phyloP scores from a whole-genome alignment of 139 green algal species.

The Chlamydomonas sp. region DNA sequence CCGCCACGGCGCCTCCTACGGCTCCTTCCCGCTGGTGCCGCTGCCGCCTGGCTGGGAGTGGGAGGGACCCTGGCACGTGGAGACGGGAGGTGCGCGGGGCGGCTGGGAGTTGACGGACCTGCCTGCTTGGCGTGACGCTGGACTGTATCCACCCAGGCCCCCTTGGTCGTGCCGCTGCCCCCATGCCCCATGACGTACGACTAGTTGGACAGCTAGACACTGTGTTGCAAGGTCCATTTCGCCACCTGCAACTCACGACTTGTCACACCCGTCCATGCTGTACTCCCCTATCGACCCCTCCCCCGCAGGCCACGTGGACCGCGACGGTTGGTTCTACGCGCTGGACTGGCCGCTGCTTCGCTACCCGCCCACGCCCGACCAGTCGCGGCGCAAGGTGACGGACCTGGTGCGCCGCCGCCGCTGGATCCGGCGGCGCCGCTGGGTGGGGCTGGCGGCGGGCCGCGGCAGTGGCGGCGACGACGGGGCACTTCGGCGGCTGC shows the following conservation, averaged over 20 bases:
- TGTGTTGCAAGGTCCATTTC: too few species aligned
- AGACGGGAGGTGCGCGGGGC: constrained; percentile 36
- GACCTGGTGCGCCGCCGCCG: constrained; percentile 66
- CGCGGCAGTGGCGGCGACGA: neutral
- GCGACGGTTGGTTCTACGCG: constrained; percentile 70
- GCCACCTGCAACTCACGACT: too few species aligned
- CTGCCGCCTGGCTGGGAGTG: constrained; percentile 78
- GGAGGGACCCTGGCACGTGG: constrained; percentile 76
- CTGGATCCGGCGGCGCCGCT: constrained; percentile 59
- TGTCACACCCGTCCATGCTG: too few species aligned
- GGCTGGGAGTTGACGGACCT: neutral
- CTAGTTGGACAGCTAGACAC: too few species aligned
- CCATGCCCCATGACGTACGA: too few species aligned
- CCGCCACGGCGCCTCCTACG: constrained; percentile 43
- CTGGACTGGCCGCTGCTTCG: constrained; percentile 38
- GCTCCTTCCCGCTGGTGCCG: constrained; percentile 57
- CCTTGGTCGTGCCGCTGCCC: too few species aligned
- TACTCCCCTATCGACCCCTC: too few species aligned
- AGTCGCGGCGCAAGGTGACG: constrained; percentile 12
- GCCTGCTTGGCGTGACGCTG: too few species aligned
- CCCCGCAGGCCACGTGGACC: constrained; percentile 56
- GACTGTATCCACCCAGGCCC: too few species aligned
- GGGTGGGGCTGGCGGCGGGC: neutral
- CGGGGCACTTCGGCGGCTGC: constrained; percentile 30
- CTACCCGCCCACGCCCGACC: constrained; percentile 16